Conservation (phyloP, 2,329 filamentous ascomycete species). For the Tolypocladium pustulatum region DNA sequence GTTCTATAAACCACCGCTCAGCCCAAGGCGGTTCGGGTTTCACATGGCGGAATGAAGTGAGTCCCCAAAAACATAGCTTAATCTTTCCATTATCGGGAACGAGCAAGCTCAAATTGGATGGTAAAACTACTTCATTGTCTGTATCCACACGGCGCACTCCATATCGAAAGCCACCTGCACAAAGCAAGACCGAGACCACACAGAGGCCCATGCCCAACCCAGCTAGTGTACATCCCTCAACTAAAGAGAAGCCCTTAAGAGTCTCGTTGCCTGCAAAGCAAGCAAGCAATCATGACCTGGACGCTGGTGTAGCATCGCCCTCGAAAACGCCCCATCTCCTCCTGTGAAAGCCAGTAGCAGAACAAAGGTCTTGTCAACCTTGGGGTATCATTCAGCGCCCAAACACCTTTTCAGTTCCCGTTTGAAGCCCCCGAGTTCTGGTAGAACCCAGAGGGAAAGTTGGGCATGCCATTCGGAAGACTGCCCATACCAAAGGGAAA, state of each 20-base stretch:
- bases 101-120: not conserved
- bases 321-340: not conserved
- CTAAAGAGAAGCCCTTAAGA: not conserved
- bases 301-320: not conserved
- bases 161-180: not conserved
- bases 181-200: not conserved
- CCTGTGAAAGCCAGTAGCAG: not conserved
- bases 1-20: no score
- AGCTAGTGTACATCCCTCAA: not conserved
- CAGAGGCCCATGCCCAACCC: not conserved
- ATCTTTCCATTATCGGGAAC: not conserved
- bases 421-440: conserved; percentile 13
- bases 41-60: not conserved
- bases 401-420: not conserved
- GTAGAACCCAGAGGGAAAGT: conserved; percentile 29
- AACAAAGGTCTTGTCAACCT: not conserved
- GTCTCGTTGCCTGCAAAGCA: not conserved
- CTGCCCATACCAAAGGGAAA: conserved; percentile 31
- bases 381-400: conserved; percentile 1
- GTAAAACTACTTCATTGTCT: not conserved
- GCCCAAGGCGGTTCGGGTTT: no score
- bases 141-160: not conserved
- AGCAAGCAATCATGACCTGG: not conserved
- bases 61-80: not conserved
- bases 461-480: conserved; percentile 31